Evolutionary conservation across 2,329 filamentous ascomycete genomes (phyloP), one percentile per base, ranked within the genome.

Genomic region (Fusarium proliferatum): DNA sequence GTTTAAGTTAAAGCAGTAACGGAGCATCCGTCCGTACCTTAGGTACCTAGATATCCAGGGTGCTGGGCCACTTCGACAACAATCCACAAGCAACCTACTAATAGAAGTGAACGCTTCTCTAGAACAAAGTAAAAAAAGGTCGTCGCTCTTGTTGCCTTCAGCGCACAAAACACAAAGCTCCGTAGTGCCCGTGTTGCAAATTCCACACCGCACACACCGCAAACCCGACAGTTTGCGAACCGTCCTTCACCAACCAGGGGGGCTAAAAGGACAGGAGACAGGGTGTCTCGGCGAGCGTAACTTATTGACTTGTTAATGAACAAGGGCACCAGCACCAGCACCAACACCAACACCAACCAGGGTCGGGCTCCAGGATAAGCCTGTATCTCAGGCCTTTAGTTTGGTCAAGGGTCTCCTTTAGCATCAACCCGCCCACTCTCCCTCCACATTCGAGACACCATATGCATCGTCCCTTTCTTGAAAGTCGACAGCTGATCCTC

Each of bases 381-480:
- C 65, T 75, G 72, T 61, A 58, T 52, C 56, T 64, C 52, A 57
- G 28, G 42, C 59, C 60, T 67, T 66, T 72, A 75, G 72, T 53
- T 66, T 26, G 59, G 61, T 45, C 70, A 59, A 74, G 74, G 74
- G 72, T 69, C 76, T 64, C 72, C 73, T 74, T 74, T 77, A 74
- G 70, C 64, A 76, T 64, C 71, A 68, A 72, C 66, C 60, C 71
- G 71, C 65, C 64, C 71, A 72, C 66, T 71, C 71, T 69, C 65
- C 76, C 75, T 80, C 76, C 77, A 72, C 71, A 76, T 77, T 77
- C 76, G 80, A 81, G 80, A 81, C 80, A 80, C 75, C 63, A 78
- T 75, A 75, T 77, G 75, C 76, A 77, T 76, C 79, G 79, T 71
- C 76, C 72, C 65, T 66, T 73, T 67, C 66, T 67, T 71, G 60